phyloP scores from a whole-genome alignment of 2,329 filamentous ascomycete genomes.

The Phaeosphaeria sp. region DNA sequence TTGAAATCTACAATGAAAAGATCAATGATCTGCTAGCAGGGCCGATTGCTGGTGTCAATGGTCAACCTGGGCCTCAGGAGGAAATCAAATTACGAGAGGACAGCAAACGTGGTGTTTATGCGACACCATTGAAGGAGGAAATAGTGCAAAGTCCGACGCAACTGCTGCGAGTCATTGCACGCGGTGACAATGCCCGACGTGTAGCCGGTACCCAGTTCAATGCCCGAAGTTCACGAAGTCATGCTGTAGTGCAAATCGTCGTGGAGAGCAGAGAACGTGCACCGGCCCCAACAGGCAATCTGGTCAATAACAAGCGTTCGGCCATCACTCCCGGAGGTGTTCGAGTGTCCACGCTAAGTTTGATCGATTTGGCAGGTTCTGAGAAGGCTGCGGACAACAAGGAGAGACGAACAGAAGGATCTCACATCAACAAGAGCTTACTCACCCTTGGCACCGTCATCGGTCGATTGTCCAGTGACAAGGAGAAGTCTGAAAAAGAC shows the following conservation, averaged over 20 bases:
- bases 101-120: slow-evolving; percentile 94
- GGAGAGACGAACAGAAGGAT: slow-evolving; percentile 90
- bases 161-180: slow-evolving; percentile 89
- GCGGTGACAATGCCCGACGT: slow-evolving; percentile 87
- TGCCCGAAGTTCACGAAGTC: slow-evolving; percentile 92
- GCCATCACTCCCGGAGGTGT: slow-evolving; percentile 77
- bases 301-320: slow-evolving; percentile 51
- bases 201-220: slow-evolving; percentile 98
- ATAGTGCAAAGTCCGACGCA: slow-evolving; percentile 98
- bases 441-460: slow-evolving; percentile 96
- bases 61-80: slow-evolving; percentile 66
- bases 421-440: slow-evolving; percentile 98
- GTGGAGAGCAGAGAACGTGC: slow-evolving; percentile 93
- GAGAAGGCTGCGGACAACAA: slow-evolving; percentile 96
- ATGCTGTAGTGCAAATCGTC: slow-evolving; percentile 97
- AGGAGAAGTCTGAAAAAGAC: slow-evolving; percentile 76
- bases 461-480: slow-evolving; percentile 85
- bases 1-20: slow-evolving; percentile 98
- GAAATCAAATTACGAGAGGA: slow-evolving; percentile 98
- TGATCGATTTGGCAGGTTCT: slow-evolving; percentile 96
- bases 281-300: slow-evolving; percentile 55
- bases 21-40: slow-evolving; percentile 92
- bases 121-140: slow-evolving; percentile 93
- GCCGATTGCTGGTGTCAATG: slow-evolving; percentile 63
- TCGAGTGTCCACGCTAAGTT: slow-evolving; percentile 88